Evolutionary conservation across 2,329 filamentous ascomycete genomes (phyloP).

Genomic region (Cladosporium sp.): DNA sequence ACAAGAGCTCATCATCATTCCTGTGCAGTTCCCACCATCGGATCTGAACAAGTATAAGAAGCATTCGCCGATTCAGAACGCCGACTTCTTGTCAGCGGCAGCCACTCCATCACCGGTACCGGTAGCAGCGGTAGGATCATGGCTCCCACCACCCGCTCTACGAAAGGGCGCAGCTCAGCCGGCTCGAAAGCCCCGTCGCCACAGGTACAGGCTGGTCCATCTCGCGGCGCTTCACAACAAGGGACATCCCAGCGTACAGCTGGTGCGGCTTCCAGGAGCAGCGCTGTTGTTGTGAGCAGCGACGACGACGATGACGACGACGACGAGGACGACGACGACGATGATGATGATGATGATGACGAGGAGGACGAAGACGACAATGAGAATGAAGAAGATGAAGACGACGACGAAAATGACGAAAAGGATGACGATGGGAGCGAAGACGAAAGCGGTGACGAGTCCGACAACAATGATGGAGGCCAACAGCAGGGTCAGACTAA

Average conservation of each 20-base stretch:
- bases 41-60: neutral
- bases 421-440: neutral
- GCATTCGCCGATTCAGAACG: too few species aligned
- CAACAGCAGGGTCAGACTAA: too few species aligned
- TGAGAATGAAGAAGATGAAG: neutral
- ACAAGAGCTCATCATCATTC: neutral
- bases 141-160: constrained; percentile 7
- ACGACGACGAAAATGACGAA: neutral
- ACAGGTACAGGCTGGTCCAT: neutral
- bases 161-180: neutral
- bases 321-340: neutral
- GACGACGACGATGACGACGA: neutral
- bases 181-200: neutral
- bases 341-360: neutral
- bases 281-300: neutral
- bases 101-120: neutral
- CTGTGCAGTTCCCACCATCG: neutral
- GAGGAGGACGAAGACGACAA: neutral
- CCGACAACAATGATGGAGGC: neutral
- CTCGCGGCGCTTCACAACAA: neutral
- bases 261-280: neutral
- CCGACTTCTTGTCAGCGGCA: neutral
- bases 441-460: neutral
- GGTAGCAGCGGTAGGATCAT: constrained; percentile 5
- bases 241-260: neutral